Conservation (phyloP, 495 filamentous ascomycete genomes). For the Acidomyces sp. region DNA sequence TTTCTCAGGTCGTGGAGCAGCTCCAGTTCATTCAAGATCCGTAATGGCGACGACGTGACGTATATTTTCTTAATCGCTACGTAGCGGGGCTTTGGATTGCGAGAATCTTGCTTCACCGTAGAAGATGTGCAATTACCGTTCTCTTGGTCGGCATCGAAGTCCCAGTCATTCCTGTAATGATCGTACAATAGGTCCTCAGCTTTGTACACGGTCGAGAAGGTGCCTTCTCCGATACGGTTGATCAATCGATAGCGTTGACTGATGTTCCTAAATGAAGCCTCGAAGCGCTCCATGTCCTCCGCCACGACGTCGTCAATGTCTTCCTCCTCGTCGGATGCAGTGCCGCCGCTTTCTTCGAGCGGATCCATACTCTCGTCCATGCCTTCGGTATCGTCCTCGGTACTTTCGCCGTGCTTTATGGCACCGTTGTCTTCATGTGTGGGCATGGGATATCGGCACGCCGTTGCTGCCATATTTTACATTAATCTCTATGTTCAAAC, state of each 20-base stretch:
- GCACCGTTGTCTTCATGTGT: constrained; percentile 26
- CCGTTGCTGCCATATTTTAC: constrained; percentile 16
- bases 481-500: no score
- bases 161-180: constrained; percentile 75
- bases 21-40: constrained; percentile 94
- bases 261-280: constrained; percentile 71
- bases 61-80: constrained; percentile 99
- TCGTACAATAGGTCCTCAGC: constrained; percentile 91
- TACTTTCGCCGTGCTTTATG: constrained; percentile 34
- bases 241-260: constrained; percentile 73
- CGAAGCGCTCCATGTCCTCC: constrained; percentile 76
- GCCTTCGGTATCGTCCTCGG: constrained; percentile 27
- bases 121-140: constrained; percentile 45
- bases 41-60: constrained; percentile 81
- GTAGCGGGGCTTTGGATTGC: constrained; percentile 44
- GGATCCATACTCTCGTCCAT: constrained; percentile 31
- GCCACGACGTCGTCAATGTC: constrained; percentile 57
- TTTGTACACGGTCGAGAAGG: constrained; percentile 97
- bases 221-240: constrained; percentile 95
- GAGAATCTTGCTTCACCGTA: constrained; percentile 32
- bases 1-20: constrained; percentile 80
- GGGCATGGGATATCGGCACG: constrained; percentile 4
- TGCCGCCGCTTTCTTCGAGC: constrained; percentile 29
- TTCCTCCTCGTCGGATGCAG: constrained; percentile 44
- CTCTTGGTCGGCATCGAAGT: constrained; percentile 48